phyloP scores from a whole-genome alignment of 2,329 filamentous ascomycete genomes.

The Ophiosphaerella herpotricha region DNA sequence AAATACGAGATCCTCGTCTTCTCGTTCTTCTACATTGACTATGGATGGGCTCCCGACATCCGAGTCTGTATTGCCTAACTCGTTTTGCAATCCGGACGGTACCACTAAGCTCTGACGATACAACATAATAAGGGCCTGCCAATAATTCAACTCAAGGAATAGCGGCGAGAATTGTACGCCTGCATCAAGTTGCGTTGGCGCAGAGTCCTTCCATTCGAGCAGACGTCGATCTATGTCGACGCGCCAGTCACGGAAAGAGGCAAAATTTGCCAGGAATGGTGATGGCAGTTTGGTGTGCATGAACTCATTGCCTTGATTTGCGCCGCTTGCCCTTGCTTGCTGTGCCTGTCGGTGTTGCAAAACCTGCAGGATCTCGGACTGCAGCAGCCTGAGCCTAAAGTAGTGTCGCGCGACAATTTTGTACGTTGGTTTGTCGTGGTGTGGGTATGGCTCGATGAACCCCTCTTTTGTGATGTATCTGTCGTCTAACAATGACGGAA shows the following conservation, averaged over 20 bases:
- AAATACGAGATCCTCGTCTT: slow-evolving; percentile 90
- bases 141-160: slow-evolving; percentile 94
- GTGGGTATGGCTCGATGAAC: slow-evolving; percentile 65
- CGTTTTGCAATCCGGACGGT: slow-evolving; percentile 80
- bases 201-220: slow-evolving; percentile 82
- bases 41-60: slow-evolving; percentile 65
- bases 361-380: slow-evolving; percentile 94
- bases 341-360: slow-evolving; percentile 90
- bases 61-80: slow-evolving; percentile 64
- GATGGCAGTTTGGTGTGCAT: slow-evolving; percentile 81
- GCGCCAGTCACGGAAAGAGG: slow-evolving; percentile 86
- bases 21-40: slow-evolving; percentile 67
- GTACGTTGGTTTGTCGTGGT: slow-evolving; percentile 73
- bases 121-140: slow-evolving; percentile 95
- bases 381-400: slow-evolving; percentile 82
- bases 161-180: slow-evolving; percentile 88
- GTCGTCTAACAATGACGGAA: slow-evolving; percentile 87
- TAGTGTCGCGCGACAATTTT: slow-evolving; percentile 93
- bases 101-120: slow-evolving; percentile 90
- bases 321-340: slow-evolving; percentile 68
- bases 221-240: slow-evolving; percentile 83
- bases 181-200: slow-evolving; percentile 76
- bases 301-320: slow-evolving; percentile 69
- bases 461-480: slow-evolving; percentile 81
- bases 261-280: slow-evolving; percentile 81